Evolutionary conservation across 495 filamentous ascomycete genomes (phyloP), one percentile per base, ranked within the genome.

Genomic region (Penicillium diatomitis): DNA sequence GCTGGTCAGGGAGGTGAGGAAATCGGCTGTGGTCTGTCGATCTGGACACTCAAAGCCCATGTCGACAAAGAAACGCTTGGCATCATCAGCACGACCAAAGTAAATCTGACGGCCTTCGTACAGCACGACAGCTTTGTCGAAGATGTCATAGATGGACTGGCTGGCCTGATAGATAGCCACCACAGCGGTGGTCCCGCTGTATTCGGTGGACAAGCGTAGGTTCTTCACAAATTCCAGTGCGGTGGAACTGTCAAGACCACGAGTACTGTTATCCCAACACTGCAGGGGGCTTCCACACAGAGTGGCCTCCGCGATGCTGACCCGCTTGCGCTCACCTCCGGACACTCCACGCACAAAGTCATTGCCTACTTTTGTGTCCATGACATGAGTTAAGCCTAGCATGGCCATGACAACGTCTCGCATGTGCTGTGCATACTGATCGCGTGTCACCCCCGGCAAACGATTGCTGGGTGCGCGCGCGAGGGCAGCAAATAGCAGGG

Each of bases 121-220:
- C 0, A 86, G 60, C 1, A 86, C 69, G 2, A 70, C 45, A 5
- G 75, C 73, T 54, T 82, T 83, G 58, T 83, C 80, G 48, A 83
- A 83, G 8, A 69, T 55, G 34, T 70, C 67, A 62, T 90, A 95
- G 52, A 94, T 95, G 50, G 80, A 85, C 60, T 95, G 87, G 8
- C 80, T 84, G 0, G 87, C 87, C 61, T 92, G 87, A 53, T 90
- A 92, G 4, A 89, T 73, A 0, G 85, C 87, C n/a, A 89, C 84
- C 32, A 87, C 86, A 6, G 85, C 87, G 40, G 80, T 84, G 3
- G 79, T 86, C 54, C 82, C 72, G 63, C 84, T 81, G 42, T 88
- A 71, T 55, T 87, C 80, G 9, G 86, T 86, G 48, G 87, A 72
- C 34, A 88, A 75, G 4, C 86, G 78, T 39, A 90, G 71, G 2